Evolutionary conservation across 2,329 filamentous ascomycete species (phyloP), one percentile per base, ranked within the genome.

Genomic region (Colletotrichum eremochloae): DNA sequence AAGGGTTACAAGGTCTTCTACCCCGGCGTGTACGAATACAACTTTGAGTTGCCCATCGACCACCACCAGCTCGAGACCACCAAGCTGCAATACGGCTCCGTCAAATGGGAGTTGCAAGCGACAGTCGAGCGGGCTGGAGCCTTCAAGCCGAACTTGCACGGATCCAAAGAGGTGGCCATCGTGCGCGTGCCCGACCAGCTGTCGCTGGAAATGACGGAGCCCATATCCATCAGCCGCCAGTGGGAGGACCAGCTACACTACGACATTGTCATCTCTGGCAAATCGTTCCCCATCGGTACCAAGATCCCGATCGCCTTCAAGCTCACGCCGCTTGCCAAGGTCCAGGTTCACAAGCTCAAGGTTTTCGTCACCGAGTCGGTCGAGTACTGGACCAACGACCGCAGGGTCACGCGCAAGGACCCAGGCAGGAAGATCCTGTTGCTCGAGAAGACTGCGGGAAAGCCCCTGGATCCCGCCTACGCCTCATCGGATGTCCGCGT

Each of bases 191-290:
- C 95, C 0, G 91, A 96, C 61, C 94, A 97, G 81, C 90, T 95
- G 57, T 97, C 95, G 0, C 85, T 97, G 33, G 95, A 98, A 81
- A 94, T 94, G 81, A 92, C 95, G 36, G 95, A 98, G 79, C 95
- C 95, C 3, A 97, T 98, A 77, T 96, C 95, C 14, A 97, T 98
- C 78, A 96, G 93, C 75, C 88, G 95, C 29, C 95, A 94, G 74
- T 98, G 95, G 95, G 95, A 98, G 80, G 95, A 98, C 76, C 95
- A 97, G 78, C 86, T 98, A 42, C 94, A 97, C 78, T 98, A 98
- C 82, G 95, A 98, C 78, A 97, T 98, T 76, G 92, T 97, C 79
- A 97, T 98, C 67, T 97, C 95, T 1, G 95, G 95, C 67, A 97
- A 97, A 86, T 97, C 95, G 0, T 98, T 98, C 72, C 94, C 95